Evolutionary conservation across 225 moss, liverwort and hornwort species (phyloP), one percentile per base, ranked within the genome.

Genomic region (Polytrichum formosum): DNA sequence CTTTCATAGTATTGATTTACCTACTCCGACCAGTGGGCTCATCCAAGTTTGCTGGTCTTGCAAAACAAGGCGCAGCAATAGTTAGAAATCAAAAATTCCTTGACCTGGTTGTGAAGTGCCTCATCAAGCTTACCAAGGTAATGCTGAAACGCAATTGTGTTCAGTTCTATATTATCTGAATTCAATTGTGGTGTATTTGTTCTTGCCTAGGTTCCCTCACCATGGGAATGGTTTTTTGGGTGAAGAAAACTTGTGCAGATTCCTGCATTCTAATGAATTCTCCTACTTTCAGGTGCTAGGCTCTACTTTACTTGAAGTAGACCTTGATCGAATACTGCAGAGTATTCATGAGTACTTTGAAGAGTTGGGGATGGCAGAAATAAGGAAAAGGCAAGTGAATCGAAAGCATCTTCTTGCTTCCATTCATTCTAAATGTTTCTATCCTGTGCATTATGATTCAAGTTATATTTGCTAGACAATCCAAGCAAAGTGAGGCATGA

Each of bases 101-200:
- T 63, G 96, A 97, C 76, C 90, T 97, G 78, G 96, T 97, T 26
- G 96, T 97, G 22, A 97, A 97, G 78, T 97, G 96, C 78, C 91
- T 97, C 18, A 97, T 97, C 74, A 97, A 97, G 84, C 93, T 97
- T 26, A 97, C 96, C 0, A 97, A 97, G 91, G 89, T 85, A 56
- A 46, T 46, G 46, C 46, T 30, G 78, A 53, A 58, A 17, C 10
- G 62, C 23, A 5, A 6, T 28, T 28, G 22, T 18, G 28, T 9
- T 28, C 46, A 46, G 10, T 46, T 46, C 13, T 2, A 46, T 2
- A 46, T 16, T 46, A 2, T 46, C 16, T 13, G 4, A 46, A 46
- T 46, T 46, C 3, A 13, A 46, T 46, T 46, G 46, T 16, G 46
- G 3, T 46, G 46, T 16, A 16, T 46, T 46, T 46, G 1, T 16